Evolutionary conservation across 495 filamentous ascomycete species (phyloP).

Genomic region (Penicillium antarcticum): DNA sequence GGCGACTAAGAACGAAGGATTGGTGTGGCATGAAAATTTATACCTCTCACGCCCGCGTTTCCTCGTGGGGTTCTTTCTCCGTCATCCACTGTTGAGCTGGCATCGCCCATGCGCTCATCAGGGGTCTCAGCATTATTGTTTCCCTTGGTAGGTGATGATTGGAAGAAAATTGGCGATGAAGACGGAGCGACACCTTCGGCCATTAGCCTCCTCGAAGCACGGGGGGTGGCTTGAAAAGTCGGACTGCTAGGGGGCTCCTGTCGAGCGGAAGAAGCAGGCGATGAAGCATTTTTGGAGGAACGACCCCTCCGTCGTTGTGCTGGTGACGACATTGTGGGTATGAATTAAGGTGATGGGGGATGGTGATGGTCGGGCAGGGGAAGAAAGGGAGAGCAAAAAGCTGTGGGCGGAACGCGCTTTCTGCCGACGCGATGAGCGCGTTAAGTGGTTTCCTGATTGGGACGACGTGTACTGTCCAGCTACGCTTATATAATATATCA

Average conservation of each 20-base stretch:
- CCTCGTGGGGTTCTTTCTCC: slow-evolving; percentile 75
- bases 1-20: neutral
- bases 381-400: slow-evolving; percentile 26
- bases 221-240: slow-evolving; percentile 38
- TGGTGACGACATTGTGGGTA: slow-evolving; percentile 47
- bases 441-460: slow-evolving; percentile 40
- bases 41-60: slow-evolving; percentile 64
- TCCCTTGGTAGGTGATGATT: slow-evolving; percentile 67
- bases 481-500: neutral
- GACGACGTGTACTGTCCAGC: slow-evolving; percentile 15
- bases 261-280: slow-evolving; percentile 40
- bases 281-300: slow-evolving; percentile 38
- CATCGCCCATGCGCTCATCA: slow-evolving; percentile 47
- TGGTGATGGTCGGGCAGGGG: slow-evolving; percentile 7
- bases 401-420: slow-evolving; percentile 25
- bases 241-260: slow-evolving; percentile 41
- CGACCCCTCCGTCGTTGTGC: slow-evolving; percentile 41
- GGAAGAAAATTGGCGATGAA: slow-evolving; percentile 82
- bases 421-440: slow-evolving; percentile 31
- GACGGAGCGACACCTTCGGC: slow-evolving; percentile 44
- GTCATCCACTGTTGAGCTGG: slow-evolving; percentile 60
- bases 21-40: slow-evolving; percentile 5
- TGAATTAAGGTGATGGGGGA: slow-evolving; percentile 11
- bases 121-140: slow-evolving; percentile 54
- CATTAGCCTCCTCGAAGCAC: slow-evolving; percentile 41